phyloP scores from a whole-genome alignment of 768 basidiomycete genomes.

The Suillus americanus region DNA sequence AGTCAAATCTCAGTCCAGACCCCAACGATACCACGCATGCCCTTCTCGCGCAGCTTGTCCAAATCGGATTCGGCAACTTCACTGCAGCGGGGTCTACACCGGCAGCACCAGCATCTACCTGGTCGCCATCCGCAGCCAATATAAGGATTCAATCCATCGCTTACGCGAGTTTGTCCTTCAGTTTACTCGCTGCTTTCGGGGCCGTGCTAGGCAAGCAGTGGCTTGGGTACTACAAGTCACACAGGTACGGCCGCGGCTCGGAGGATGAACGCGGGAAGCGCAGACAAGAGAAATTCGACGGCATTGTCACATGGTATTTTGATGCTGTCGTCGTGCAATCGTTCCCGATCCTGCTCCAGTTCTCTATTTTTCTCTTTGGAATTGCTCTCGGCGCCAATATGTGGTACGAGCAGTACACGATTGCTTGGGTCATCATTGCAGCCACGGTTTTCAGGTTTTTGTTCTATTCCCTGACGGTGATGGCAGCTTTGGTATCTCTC shows the following conservation, averaged over 20 bases:
- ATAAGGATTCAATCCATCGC: constrained; percentile 6
- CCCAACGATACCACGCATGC: background rate
- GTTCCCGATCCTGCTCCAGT: no score
- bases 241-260: constrained; percentile 1
- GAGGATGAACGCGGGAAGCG: constrained; percentile 5
- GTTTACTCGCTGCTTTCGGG: background rate
- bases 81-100: background rate
- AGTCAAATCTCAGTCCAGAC: constrained; percentile 9
- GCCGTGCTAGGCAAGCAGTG: no score
- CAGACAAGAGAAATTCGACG: constrained; percentile 13
- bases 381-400: background rate
- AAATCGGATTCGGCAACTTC: no score
- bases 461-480: constrained; percentile 6
- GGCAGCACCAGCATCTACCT: background rate
- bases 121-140: background rate
- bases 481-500: background rate
- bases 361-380: no score
- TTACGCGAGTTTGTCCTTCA: constrained; percentile 12
- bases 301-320: constrained; percentile 8
- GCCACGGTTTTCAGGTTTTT: background rate
- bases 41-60: no score
- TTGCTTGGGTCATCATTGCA: constrained; percentile 1
- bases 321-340: no score
- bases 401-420: background rate
- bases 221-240: no score